Conservation (phyloP, 2,329 filamentous ascomycete species). For the Apiospora kogelbergensis region DNA sequence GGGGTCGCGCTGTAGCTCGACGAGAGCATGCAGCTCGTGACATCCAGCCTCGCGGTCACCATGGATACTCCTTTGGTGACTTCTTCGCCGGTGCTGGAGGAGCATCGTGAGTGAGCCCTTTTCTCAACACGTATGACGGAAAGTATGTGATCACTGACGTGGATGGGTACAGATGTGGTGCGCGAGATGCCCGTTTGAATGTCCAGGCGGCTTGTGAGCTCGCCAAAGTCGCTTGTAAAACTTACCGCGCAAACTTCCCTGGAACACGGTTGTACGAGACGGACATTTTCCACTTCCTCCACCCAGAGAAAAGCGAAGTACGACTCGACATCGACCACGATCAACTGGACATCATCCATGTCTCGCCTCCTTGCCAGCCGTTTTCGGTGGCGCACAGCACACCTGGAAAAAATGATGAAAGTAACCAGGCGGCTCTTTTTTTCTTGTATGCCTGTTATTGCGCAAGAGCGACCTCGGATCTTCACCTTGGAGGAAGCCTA, state of each 20-base stretch:
- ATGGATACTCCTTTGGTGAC: slow-evolving; percentile 59
- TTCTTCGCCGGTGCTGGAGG: slow-evolving; percentile 66
- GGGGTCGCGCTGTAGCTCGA: background rate
- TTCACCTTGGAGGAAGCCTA: slow-evolving; percentile 80
- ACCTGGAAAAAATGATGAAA: slow-evolving; percentile 58
- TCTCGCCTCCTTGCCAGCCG: slow-evolving; percentile 76
- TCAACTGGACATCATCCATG: slow-evolving; percentile 68
- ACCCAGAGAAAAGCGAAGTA: slow-evolving; percentile 25
- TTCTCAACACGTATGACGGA: background rate
- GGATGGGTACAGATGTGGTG: slow-evolving; percentile 38
- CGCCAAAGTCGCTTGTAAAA: slow-evolving; percentile 54
- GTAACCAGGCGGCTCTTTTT: slow-evolving; percentile 62
- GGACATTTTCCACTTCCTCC: slow-evolving; percentile 50
- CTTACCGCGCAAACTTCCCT: slow-evolving; percentile 60
- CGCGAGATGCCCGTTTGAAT: slow-evolving; percentile 49
- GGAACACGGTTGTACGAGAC: slow-evolving; percentile 46
- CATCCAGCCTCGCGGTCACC: slow-evolving; percentile 17
- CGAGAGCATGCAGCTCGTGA: background rate
- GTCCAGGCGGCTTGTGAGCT: slow-evolving; percentile 66
- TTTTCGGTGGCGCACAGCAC: slow-evolving; percentile 72
- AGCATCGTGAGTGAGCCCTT: slow-evolving; percentile 39
- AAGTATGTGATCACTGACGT: background rate
- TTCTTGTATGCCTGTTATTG: slow-evolving; percentile 58
- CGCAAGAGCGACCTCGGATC: slow-evolving; percentile 61
- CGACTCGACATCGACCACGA: slow-evolving; percentile 68